Evolutionary conservation across 1,139 yeast genomes (phyloP), one percentile per base, ranked within the genome.

Genomic region (Hemisphaericaspora subhashii): DNA sequence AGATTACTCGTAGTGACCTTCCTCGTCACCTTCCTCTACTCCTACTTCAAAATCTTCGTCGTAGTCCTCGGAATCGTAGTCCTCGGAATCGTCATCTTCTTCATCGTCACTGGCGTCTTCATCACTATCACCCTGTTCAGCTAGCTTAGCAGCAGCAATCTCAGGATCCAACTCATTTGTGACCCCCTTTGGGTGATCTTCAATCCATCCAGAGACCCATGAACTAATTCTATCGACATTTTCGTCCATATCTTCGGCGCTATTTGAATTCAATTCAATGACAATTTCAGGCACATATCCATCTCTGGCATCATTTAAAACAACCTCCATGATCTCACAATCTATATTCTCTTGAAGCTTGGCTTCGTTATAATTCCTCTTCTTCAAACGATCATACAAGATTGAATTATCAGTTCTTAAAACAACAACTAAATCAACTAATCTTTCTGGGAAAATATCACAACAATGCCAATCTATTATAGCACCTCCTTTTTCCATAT

Each of bases 391-490:
- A 44, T 88, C 96, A 58, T 75, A 85, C 29, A 94, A 73, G 1
- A 72, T 59, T 5, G 81, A 68, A 53, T 86, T 88, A 51, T 86
- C 85, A 21, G 95, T 82, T 48, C 94, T 72, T 39, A 92, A 72
- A 1, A 94, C 98, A 30, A 89, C 86, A 7, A 92, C 98, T 44
- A 92, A 72, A 59, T 92, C 99, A 36, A 94, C 86, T 57, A 89
- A 75, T 50, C 95, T 70, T 58, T 89, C 97, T 0, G 98, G 98
- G 57, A 92, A 92, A 15, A 88, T 77, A 53, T 92, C 98, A 62
- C 96, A 89, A 37, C 92, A 92, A 59, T 92, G 99, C 98, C 98
- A 94, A 63, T 92, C 99, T 16, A 92, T 74, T 17, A 92, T 69
- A 20, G 77, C 71, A 1, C 95, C 96, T n/a, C 99, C 99, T 46